Conservation (phyloP, 352 stramenopile species). For the Pythium rhizo-oryzae region DNA sequence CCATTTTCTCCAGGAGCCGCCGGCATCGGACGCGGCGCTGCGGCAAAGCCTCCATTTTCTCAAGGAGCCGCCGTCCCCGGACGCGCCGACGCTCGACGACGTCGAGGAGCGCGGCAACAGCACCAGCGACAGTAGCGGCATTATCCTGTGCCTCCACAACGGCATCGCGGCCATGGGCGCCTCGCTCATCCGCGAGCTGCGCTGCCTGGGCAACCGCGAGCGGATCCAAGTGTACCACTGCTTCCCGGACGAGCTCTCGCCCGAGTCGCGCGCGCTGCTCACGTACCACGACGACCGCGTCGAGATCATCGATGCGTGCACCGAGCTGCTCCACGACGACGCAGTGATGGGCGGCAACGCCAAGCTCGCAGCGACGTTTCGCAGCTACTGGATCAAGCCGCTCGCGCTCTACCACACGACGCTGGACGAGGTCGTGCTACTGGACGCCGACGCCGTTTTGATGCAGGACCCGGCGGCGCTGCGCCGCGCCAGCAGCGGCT, state of each 20-base stretch:
- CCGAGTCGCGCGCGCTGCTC: constrained; percentile 38
- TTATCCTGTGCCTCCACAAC: constrained; percentile 57
- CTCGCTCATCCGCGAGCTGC: constrained; percentile 65
- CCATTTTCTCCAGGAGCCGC: constrained; percentile 16
- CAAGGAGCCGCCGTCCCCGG: no score
- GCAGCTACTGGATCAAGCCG: constrained; percentile 74
- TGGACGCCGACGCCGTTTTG: constrained; percentile 63
- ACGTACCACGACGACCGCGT: constrained; percentile 46
- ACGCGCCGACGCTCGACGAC: no score
- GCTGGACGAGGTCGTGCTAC: constrained; percentile 52
- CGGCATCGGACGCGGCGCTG: no score
- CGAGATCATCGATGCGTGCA: constrained; percentile 68
- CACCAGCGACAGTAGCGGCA: constrained; percentile 9
- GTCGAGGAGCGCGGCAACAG: not conserved
- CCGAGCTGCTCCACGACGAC: constrained; percentile 33
- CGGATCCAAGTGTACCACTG: constrained; percentile 50
- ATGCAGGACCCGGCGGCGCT: constrained; percentile 44
- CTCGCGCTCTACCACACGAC: constrained; percentile 61
- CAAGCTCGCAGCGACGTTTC: constrained; percentile 33
- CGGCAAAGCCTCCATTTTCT: no score
- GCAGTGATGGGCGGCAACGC: constrained; percentile 11
- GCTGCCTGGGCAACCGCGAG: constrained; percentile 45
- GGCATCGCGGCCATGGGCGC: constrained; percentile 57
- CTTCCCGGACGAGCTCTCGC: constrained; percentile 50
- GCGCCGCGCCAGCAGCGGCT: constrained; percentile 39